A percentile compares a stretch with the other conserved stretches of the same genome.
Conservation (phyloP, 2,329 filamentous ascomycete genomes). For the Dothiorella sarmentorum region DNA sequence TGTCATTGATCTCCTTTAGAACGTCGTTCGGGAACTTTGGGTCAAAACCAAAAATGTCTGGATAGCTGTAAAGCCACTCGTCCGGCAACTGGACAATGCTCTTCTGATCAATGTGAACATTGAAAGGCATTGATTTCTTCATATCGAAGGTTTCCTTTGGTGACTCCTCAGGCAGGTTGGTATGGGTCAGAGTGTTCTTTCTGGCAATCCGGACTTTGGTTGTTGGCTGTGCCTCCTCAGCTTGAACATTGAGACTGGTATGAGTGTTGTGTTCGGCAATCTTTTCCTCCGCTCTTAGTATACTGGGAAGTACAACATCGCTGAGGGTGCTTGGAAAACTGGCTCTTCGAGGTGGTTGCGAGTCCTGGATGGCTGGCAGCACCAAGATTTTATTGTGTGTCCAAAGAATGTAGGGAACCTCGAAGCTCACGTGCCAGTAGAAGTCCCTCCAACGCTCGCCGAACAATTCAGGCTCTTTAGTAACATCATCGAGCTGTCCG, state of each 20-base stretch:
- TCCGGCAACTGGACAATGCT: neutral
- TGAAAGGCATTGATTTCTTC: neutral
- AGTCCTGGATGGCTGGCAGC: too few relatives aligned
- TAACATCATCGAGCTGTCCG: neutral
- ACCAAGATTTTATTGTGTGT: neutral
- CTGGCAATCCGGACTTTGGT: too few relatives aligned
- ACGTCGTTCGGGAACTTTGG: neutral
- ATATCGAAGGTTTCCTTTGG: neutral
- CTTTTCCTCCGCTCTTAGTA: too few relatives aligned
- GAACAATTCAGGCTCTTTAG: neutral
- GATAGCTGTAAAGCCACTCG: neutral
- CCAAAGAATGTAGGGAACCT: slow-evolving; percentile 18
- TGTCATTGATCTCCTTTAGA: neutral
- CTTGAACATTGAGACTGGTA: too few relatives aligned
- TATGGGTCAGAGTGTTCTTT: too few relatives aligned
- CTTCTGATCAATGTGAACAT: neutral
- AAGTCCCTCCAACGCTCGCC: neutral
- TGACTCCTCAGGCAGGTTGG: too few relatives aligned
- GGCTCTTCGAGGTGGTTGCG: too few relatives aligned
- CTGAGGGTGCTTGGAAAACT: too few relatives aligned
- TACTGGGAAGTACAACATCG: too few relatives aligned
- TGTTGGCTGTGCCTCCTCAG: too few relatives aligned
- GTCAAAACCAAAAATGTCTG: neutral
- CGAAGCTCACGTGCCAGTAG: slow-evolving; percentile 16
- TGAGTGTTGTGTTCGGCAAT: too few relatives aligned